Evolutionary conservation across 164 flowering plant genomes (phyloP), one percentile per base, ranked within the genome.

Genomic region (Dillenia turbinata): DNA sequence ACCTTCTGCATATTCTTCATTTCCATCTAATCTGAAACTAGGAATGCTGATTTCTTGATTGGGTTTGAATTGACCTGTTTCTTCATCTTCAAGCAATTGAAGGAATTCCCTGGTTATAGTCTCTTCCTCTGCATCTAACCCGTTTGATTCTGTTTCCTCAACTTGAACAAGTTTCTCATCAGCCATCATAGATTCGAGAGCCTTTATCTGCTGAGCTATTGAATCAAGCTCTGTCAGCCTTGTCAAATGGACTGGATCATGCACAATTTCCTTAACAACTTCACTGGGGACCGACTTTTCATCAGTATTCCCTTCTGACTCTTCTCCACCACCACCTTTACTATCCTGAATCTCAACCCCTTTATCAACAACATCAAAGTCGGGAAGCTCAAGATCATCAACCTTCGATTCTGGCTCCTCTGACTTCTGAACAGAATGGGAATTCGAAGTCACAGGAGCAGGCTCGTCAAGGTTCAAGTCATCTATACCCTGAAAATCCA

Each of bases 201-300:
- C 97, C 81, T 83, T 85, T 48, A 93, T 90, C 75, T 87, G 96
- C 71, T 87, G 85, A 13, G 98, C 90, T 47, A 93, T 90, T 8
- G 86, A 77, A 71, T 87, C 96, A 19, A 93, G 89, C 73, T 88
- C 97, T 1, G 81, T 73, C 66, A 90, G 47, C 60, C 96, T 74
- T 10, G 66, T 70, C 19, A 66, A 66, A 50, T 86, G 87, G 57
- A 72, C 46, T 33, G 73, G 86, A 69, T 90, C 97, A 22, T 78
- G 78, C 61, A 87, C 86, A 6, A 93, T 71, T 73, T 86, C 92
- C 75, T 90, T 88, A 7, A 90, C 92, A 22, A 84, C 86, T 77
- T 88, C 96, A 46, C 81, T 78, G 33, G 88, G 75, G 12, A 50
- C 78, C 15, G 89, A 78, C 52, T 57, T 71, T 60, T 61, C 73